Conservation (phyloP, 2,329 filamentous ascomycete genomes). For the Cladobotryum protrusum region DNA sequence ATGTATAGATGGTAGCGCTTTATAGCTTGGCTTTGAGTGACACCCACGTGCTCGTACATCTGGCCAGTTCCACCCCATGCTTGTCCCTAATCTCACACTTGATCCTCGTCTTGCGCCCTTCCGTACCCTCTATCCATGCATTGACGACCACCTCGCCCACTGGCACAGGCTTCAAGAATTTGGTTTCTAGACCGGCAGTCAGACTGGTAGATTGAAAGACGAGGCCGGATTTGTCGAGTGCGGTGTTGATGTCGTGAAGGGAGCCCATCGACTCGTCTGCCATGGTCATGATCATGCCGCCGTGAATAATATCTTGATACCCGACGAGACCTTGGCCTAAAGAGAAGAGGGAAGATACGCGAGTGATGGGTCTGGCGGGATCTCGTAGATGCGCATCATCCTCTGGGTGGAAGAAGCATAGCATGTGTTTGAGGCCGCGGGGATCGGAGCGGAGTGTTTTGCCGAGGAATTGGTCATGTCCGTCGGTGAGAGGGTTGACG, state of each 20-base stretch:
- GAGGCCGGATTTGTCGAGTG: conserved; percentile 24
- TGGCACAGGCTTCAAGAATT: conserved; percentile 27
- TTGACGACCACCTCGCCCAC: conserved; percentile 26
- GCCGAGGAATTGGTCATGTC: conserved; percentile 31
- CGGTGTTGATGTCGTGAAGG: conserved; percentile 31
- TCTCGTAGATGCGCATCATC: conserved; percentile 20
- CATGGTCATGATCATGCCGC: conserved; percentile 30
- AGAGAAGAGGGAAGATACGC: conserved; percentile 25
- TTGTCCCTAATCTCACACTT: conserved; percentile 25
- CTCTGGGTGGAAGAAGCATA: conserved; percentile 27
- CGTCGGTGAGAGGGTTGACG: conserved; percentile 22
- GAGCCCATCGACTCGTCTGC: conserved; percentile 32
- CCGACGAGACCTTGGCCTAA: conserved; percentile 30
- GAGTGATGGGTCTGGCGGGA: conserved; percentile 20
- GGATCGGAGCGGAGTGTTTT: conserved; percentile 21
- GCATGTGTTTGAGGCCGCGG: conserved; percentile 26
- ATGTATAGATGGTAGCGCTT: too few relatives aligned
- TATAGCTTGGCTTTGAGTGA: conserved; percentile 26
- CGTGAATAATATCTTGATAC: conserved; percentile 28
- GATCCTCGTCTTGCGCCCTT: conserved; percentile 29
- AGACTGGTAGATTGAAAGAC: conserved; percentile 24
- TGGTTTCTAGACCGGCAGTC: conserved; percentile 30
- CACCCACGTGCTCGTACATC: conserved; percentile 27
- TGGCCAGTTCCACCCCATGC: conserved; percentile 24
- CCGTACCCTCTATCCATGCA: conserved; percentile 25